Evolutionary conservation across 1,139 yeast species (phyloP), one percentile per base, ranked within the genome.

Genomic region (Lodderomyces parapsilosis): DNA sequence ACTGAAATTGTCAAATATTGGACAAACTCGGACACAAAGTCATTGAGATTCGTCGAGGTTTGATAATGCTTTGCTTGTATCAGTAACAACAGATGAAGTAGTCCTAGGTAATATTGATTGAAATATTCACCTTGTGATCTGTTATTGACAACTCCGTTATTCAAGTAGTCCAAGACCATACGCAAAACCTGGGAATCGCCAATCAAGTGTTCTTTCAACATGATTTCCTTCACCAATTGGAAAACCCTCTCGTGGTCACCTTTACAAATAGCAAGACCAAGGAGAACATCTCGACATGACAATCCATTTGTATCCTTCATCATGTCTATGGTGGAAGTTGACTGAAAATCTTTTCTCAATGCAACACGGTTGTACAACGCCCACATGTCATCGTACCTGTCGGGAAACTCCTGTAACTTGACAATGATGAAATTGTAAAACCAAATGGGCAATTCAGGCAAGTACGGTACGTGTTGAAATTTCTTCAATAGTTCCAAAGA

Each of bases 211-310:
- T 65, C 58, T 42, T 64, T 68, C 24, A 71, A 43, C 27, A 71
- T 48, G 2, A 71, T 48, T 40, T 71, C 71, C 47, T 72, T 73
- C 18, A 72, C 56, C 15, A 73, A 45, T 46, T 71, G 73, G 43
- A 65, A 71, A 11, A 66, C 58, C 14, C 58, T 58, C 41, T 66
- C 65, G 44, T 63, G 68, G 46, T 73, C 76, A 7, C 69, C 67
- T 33, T 61, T 48, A 41, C 64, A 68, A 22, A 73, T 58, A 34
- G 67, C 55, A 17, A 66, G 51, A 0, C 69, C 55, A 19, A 73
- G 55, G 13, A 71, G 50, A 22, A 52, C 44, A 41, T 68, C 73
- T 38, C 71, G 65, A 40, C 68, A 59, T 28, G 55, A 54, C 1
- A 38, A 33, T 7, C 43, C 45, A 10, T 43, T 45, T 25, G 47